Percentiles rank a stretch among this genome's conserved stretches.
Evolutionary conservation across 495 filamentous ascomycete genomes (phyloP).

Genomic region (Recurvomyces mirabilis): DNA sequence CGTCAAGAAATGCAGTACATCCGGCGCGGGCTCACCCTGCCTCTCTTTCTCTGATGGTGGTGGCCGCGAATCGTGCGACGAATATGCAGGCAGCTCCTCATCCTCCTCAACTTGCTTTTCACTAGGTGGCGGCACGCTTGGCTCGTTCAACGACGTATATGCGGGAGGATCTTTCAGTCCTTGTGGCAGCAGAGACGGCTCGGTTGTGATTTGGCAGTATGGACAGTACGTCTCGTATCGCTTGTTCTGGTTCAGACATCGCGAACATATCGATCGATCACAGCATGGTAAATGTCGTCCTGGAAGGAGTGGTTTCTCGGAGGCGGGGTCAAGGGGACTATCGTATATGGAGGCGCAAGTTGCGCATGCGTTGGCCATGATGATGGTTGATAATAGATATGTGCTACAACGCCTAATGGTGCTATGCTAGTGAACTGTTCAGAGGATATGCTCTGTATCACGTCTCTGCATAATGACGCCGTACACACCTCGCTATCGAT

Average conservation of each 20-base stretch:
- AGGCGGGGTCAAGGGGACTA: conserved; percentile 4
- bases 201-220: conserved; percentile 44
- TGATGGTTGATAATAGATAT: background rate
- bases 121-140: conserved; percentile 12
- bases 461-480: too few species aligned
- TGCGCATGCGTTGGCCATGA: conserved; percentile 15
- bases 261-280: conserved; percentile 51
- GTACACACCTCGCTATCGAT: too few species aligned
- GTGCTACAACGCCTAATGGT: background rate
- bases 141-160: conserved; percentile 38
- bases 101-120: conserved; percentile 26
- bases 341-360: conserved; percentile 17
- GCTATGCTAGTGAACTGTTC: too few species aligned
- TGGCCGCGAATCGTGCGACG: conserved; percentile 22
- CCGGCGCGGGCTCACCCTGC: conserved; percentile 32
- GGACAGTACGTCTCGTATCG: conserved; percentile 63
- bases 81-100: conserved; percentile 28
- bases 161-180: conserved; percentile 47
- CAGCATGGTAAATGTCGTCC: conserved; percentile 44
- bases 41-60: conserved; percentile 23
- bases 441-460: background rate
- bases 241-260: conserved; percentile 54
- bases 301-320: conserved; percentile 21
- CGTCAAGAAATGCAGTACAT: conserved; percentile 58
- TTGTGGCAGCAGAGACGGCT: conserved; percentile 42